Percentiles rank a stretch among this genome's conserved stretches.
phyloP scores from a whole-genome alignment of 1,139 yeast genomes.

The Insectozyma bohioensis region DNA sequence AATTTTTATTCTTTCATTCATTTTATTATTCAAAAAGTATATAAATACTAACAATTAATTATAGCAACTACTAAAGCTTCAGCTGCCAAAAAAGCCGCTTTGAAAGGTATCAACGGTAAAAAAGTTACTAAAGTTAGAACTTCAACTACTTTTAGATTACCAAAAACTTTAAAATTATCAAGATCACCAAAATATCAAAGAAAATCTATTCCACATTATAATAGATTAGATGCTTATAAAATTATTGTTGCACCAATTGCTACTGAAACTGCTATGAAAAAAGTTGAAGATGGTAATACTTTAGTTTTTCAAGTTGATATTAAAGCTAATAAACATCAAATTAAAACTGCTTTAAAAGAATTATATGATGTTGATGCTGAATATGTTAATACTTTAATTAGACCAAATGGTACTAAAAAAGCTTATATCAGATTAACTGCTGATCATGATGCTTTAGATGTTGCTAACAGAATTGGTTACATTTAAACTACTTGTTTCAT shows the following conservation, averaged over 20 bases:
- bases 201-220: slow-evolving; percentile 96
- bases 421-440: slow-evolving; percentile 99
- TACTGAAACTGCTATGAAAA: slow-evolving; percentile 98
- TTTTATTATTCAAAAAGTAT: not conserved
- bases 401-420: slow-evolving; percentile 99
- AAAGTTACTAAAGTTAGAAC: slow-evolving; percentile 94
- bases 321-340: slow-evolving; percentile 97
- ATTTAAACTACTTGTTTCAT: slow-evolving; percentile 42
- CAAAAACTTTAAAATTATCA: slow-evolving; percentile 93
- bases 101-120: slow-evolving; percentile 93
- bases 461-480: slow-evolving; percentile 99
- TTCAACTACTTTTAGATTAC: slow-evolving; percentile 92
- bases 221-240: slow-evolving; percentile 96
- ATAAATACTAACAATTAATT: slow-evolving; percentile 19
- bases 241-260: slow-evolving; percentile 93
- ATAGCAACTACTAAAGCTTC: slow-evolving; percentile 72
- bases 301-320: slow-evolving; percentile 97
- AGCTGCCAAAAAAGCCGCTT: slow-evolving; percentile 98
- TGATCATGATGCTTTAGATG: slow-evolving; percentile 99
- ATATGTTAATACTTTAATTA: slow-evolving; percentile 93
- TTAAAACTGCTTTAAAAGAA: slow-evolving; percentile 97
- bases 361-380: slow-evolving; percentile 94
- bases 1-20: too few relatives aligned
- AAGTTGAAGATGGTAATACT: slow-evolving; percentile 99
- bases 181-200: slow-evolving; percentile 95